Evolutionary conservation across 805 yeast genomes (phyloP).

Genomic region (Myxozyma monticola): DNA sequence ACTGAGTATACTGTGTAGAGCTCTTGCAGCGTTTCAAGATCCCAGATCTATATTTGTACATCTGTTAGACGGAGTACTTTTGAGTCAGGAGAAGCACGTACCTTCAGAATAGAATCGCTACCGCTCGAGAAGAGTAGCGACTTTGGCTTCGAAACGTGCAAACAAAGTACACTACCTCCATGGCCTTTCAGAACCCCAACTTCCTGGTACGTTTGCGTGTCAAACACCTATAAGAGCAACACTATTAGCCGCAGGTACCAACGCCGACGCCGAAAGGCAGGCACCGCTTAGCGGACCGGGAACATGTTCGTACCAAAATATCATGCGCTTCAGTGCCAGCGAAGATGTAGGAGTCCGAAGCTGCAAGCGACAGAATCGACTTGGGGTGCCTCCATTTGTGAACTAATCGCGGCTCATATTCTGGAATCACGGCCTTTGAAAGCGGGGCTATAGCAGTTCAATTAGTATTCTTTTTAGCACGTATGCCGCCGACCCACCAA

Average conservation of each 20-base stretch:
- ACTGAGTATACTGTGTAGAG: conserved; percentile 78
- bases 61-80: background rate
- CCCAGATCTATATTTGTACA: conserved; percentile 53
- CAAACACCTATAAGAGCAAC: conserved; percentile 42
- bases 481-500: background rate
- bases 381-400: conserved; percentile 78
- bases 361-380: conserved; percentile 64
- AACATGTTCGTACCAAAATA: conserved; percentile 54
- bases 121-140: conserved; percentile 77
- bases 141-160: conserved; percentile 49
- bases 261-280: background rate
- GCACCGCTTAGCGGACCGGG: background rate
- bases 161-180: conserved; percentile 70
- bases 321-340: conserved; percentile 91
- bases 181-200: conserved; percentile 60
- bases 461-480: background rate
- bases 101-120: conserved; percentile 82
- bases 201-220: conserved; percentile 61
- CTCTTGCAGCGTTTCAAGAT: conserved; percentile 45
- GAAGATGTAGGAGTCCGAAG: conserved; percentile 46
- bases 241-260: background rate
- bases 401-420: conserved; percentile 37
- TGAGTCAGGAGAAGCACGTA: background rate
- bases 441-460: conserved; percentile 1
- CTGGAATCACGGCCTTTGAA: background rate